A percentile compares a stretch with the other conserved stretches of the same genome.
Evolutionary conservation across 345 rosid genomes (phyloP).

Genomic region (Isatis tinctoria): DNA sequence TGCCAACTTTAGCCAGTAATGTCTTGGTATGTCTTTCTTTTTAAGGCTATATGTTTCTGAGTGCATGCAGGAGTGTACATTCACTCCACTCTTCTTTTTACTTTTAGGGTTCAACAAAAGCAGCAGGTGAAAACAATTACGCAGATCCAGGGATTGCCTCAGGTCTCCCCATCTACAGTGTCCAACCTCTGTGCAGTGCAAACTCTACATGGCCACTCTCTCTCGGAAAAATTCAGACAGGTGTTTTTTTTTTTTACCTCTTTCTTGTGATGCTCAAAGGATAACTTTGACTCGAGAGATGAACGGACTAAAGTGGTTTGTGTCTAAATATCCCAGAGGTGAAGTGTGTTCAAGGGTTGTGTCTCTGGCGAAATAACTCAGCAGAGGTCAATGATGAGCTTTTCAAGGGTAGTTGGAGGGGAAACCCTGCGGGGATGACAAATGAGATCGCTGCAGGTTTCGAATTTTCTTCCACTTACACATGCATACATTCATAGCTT

Average conservation of each 20-base stretch:
- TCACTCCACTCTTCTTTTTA: neutral
- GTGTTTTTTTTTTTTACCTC: slow-evolving; percentile 5
- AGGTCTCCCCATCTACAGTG: slow-evolving; percentile 45
- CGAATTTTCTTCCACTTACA: slow-evolving; percentile 6
- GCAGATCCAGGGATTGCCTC: slow-evolving; percentile 55
- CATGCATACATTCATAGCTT: neutral
- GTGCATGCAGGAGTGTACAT: neutral
- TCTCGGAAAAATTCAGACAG: neutral
- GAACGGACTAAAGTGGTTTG: neutral
- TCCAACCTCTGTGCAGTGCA: slow-evolving; percentile 49
- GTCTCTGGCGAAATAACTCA: slow-evolving; percentile 64
- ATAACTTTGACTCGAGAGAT: no score
- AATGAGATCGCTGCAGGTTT: slow-evolving; percentile 77
- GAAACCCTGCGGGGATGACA: slow-evolving; percentile 49
- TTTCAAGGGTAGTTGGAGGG: slow-evolving; percentile 55
- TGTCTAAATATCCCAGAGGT: slow-evolving; percentile 35
- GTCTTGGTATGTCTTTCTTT: slow-evolving; percentile 43
- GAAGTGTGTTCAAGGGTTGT: slow-evolving; percentile 56
- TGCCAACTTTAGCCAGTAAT: slow-evolving; percentile 40
- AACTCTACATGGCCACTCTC: slow-evolving; percentile 42
- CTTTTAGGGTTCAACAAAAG: slow-evolving; percentile 60
- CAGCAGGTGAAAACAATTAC: slow-evolving; percentile 30
- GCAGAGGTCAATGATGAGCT: slow-evolving; percentile 65
- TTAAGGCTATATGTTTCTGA: neutral
- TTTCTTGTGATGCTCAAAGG: neutral